phyloP scores from a whole-genome alignment of 1,139 yeast species.

The Suzukiozyma palmioleophila region DNA sequence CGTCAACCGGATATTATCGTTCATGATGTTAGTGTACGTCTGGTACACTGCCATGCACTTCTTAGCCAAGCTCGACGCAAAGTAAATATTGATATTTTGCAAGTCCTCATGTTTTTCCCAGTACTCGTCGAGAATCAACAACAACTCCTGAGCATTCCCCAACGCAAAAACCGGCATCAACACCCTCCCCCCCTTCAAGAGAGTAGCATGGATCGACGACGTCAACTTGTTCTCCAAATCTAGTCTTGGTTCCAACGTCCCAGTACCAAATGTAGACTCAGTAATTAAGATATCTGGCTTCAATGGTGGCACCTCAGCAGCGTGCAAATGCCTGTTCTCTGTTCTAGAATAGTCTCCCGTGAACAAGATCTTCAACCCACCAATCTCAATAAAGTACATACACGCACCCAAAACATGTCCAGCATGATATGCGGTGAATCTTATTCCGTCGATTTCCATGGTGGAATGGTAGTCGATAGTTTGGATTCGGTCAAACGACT shows the following conservation, averaged over 20 bases:
- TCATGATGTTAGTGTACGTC: constrained; percentile 96
- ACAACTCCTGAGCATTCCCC: constrained; percentile 93
- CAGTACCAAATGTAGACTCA: constrained; percentile 97
- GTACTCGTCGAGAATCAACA: constrained; percentile 87
- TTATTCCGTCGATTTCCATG: constrained; percentile 85
- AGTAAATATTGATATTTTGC: constrained; percentile 77
- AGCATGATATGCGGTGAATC: constrained; percentile 97
- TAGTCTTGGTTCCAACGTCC: constrained; percentile 86
- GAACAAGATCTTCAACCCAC: constrained; percentile 82
- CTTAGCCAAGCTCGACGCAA: constrained; percentile 89
- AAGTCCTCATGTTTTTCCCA: constrained; percentile 85
- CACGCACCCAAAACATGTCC: constrained; percentile 99
- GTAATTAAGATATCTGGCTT: constrained; percentile 88
- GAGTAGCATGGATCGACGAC: constrained; percentile 75
- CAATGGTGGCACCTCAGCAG: constrained; percentile 90
- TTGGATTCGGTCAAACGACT: constrained; percentile 85
- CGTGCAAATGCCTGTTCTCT: constrained; percentile 89
- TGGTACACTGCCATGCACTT: constrained; percentile 98
- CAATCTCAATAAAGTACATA: constrained; percentile 92
- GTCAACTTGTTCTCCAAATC: constrained; percentile 83
- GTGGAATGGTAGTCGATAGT: constrained; percentile 96
- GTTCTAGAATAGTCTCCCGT: constrained; percentile 98
- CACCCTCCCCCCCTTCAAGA: constrained; percentile 87
- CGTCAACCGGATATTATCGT: constrained; percentile 81
- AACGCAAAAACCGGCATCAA: constrained; percentile 92